These are phyloP conservation scores for Protomyces arabidopsidicola DNA, from an alignment of 1,139 yeast species.

Conservation along the genomic window DNA sequence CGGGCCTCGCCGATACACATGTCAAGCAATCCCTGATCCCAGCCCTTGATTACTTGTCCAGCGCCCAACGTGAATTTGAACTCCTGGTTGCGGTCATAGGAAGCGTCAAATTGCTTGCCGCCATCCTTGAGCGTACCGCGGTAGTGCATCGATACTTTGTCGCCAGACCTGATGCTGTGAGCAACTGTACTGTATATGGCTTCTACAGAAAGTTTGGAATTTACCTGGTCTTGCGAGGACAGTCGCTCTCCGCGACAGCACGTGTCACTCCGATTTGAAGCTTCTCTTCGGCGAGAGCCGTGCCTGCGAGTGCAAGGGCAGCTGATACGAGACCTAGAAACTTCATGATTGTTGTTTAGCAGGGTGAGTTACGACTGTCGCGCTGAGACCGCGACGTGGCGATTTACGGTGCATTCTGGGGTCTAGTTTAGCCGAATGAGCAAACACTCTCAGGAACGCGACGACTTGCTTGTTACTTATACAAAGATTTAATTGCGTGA, in stretches of 20 bases:
- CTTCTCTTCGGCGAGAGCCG: not conserved
- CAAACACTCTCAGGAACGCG: too few relatives aligned
- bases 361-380: not conserved
- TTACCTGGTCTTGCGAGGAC: constrained; percentile 56
- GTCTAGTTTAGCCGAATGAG: too few relatives aligned
- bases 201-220: too few relatives aligned
- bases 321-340: constrained; percentile 2
- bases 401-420: not conserved
- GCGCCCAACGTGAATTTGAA: constrained; percentile 84
- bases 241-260: constrained; percentile 9
- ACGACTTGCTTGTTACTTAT: too few relatives aligned
- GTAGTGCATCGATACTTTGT: constrained; percentile 93
- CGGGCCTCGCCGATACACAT: constrained; percentile 89
- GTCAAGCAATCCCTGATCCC: constrained; percentile 86
- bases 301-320: constrained; percentile 1
- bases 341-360: not conserved
- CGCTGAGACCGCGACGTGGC: not conserved
- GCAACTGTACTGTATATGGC: too few relatives aligned
- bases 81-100: constrained; percentile 87
- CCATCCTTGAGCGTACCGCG: constrained; percentile 85
- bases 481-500: too few relatives aligned
- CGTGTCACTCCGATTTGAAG: constrained; percentile 27
- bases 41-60: constrained; percentile 98
- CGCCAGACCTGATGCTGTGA: constrained; percentile 56
- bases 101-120: constrained; percentile 94